A percentile compares a stretch with the other conserved stretches of the same genome.
Evolutionary conservation across 192 early-diverging fungal genomes (phyloP).

Genomic region (Umbelopsis isabellina): DNA sequence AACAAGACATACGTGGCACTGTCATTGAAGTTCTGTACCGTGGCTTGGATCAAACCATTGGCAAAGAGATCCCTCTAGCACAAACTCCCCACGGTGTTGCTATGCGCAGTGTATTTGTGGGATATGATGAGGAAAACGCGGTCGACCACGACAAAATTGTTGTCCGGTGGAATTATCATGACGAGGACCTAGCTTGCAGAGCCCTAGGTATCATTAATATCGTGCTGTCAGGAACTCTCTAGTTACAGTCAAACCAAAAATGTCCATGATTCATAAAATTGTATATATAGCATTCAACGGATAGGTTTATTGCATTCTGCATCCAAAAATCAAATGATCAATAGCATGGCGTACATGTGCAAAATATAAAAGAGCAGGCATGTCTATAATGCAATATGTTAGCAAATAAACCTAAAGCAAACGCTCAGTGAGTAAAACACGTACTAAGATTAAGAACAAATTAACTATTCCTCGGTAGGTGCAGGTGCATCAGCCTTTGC

Average conservation of each 20-base stretch:
- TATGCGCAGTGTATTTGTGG: constrained; percentile 22
- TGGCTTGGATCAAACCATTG: constrained; percentile 12
- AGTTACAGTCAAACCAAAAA: background rate
- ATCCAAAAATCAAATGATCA: constrained; percentile 21
- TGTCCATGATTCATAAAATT: background rate
- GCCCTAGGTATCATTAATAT: constrained; percentile 57
- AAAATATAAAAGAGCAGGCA: constrained; percentile 23
- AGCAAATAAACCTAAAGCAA: background rate
- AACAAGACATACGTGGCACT: background rate
- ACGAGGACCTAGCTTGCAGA: constrained; percentile 68
- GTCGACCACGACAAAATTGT: constrained; percentile 40
- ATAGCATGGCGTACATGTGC: constrained; percentile 21
- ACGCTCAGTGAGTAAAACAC: background rate
- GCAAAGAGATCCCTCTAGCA: constrained; percentile 9
- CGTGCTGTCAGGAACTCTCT: constrained; percentile 2
- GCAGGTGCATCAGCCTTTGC: constrained; percentile 15
- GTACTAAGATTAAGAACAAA: constrained; percentile 21
- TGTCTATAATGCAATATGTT: constrained; percentile 1
- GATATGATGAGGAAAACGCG: constrained; percentile 25
- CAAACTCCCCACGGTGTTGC: background rate
- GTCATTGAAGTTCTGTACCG: constrained; percentile 12
- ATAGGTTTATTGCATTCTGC: constrained; percentile 24
- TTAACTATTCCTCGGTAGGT: constrained; percentile 8
- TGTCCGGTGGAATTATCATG: constrained; percentile 67
- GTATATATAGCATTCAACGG: constrained; percentile 12